Conservation (phyloP, 1,139 yeast species). For the Pichia sp. region DNA sequence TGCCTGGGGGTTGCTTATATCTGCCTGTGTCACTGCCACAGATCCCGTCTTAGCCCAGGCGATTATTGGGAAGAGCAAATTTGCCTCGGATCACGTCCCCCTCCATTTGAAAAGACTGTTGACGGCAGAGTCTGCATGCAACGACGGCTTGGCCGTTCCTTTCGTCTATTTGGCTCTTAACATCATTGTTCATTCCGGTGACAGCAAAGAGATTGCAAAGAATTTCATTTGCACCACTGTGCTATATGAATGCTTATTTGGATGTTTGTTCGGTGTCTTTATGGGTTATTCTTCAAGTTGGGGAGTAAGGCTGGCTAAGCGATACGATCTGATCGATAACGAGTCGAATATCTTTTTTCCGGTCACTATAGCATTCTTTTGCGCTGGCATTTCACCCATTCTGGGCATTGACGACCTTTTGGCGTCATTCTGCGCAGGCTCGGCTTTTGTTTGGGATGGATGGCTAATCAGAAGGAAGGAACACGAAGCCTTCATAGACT, state of each 20-base stretch:
- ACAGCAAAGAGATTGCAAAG: conserved; percentile 66
- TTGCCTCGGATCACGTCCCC: conserved; percentile 87
- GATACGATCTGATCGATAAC: conserved; percentile 70
- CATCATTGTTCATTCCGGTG: conserved; percentile 61
- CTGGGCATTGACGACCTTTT: conserved; percentile 89
- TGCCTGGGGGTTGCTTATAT: conserved; percentile 69
- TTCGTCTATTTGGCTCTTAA: conserved; percentile 75
- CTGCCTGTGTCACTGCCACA: conserved; percentile 95
- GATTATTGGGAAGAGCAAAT: conserved; percentile 94
- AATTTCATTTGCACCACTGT: conserved; percentile 82
- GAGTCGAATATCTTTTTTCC: conserved; percentile 90
- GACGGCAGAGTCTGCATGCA: conserved; percentile 94
- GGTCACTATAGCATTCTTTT: conserved; percentile 73
- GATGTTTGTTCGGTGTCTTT: conserved; percentile 68
- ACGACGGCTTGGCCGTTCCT: conserved; percentile 98
- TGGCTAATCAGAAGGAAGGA: conserved; percentile 67
- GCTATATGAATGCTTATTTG: conserved; percentile 83
- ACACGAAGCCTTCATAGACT: conserved; percentile 86
- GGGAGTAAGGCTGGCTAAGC: conserved; percentile 54
- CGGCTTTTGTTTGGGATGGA: conserved; percentile 96
- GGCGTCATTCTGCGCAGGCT: conserved; percentile 92
- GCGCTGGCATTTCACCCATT: conserved; percentile 90
- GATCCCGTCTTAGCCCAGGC: conserved; percentile 98
- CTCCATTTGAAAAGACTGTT: conserved; percentile 88
- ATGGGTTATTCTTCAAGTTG: conserved; percentile 54